phyloP scores from a whole-genome alignment of 2,329 filamentous ascomycete genomes.

The Fusarium begoniae region DNA sequence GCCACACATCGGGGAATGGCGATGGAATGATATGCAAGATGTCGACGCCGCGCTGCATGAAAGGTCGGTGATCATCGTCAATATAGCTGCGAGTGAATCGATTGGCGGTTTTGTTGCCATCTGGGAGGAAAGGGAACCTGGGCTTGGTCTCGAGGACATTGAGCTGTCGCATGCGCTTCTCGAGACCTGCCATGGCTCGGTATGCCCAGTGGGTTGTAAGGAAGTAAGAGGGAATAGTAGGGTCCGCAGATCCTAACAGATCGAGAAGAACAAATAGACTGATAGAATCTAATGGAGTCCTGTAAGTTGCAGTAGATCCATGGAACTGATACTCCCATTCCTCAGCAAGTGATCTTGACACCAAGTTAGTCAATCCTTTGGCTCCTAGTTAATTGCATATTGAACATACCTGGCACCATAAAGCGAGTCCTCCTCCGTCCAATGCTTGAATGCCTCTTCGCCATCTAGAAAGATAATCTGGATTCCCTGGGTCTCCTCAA shows the following conservation, averaged over 20 bases:
- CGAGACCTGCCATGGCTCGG: constrained; percentile 75
- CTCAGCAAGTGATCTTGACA: constrained; percentile 73
- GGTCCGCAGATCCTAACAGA: constrained; percentile 76
- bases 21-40: constrained; percentile 88
- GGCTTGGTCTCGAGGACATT: constrained; percentile 70
- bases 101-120: constrained; percentile 62
- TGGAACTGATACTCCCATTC: constrained; percentile 79
- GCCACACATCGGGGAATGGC: constrained; percentile 88
- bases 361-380: neutral
- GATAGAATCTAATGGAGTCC: constrained; percentile 79
- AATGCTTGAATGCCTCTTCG: constrained; percentile 87
- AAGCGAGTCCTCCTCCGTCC: constrained; percentile 83
- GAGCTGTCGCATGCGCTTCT: constrained; percentile 76
- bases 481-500: constrained; percentile 83
- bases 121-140: constrained; percentile 67
- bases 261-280: constrained; percentile 92
- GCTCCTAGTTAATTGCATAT: neutral
- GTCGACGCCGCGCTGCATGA: constrained; percentile 85
- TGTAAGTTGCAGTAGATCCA: constrained; percentile 77
- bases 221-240: constrained; percentile 85
- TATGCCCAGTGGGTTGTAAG: constrained; percentile 95
- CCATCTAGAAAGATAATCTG: constrained; percentile 93
- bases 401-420: constrained; percentile 81
- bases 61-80: constrained; percentile 91
- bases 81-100: constrained; percentile 65